Evolutionary conservation across 2,329 filamentous ascomycete genomes (phyloP), one percentile per base, ranked within the genome.

Genomic region (Iodosphaeria phyllophila): DNA sequence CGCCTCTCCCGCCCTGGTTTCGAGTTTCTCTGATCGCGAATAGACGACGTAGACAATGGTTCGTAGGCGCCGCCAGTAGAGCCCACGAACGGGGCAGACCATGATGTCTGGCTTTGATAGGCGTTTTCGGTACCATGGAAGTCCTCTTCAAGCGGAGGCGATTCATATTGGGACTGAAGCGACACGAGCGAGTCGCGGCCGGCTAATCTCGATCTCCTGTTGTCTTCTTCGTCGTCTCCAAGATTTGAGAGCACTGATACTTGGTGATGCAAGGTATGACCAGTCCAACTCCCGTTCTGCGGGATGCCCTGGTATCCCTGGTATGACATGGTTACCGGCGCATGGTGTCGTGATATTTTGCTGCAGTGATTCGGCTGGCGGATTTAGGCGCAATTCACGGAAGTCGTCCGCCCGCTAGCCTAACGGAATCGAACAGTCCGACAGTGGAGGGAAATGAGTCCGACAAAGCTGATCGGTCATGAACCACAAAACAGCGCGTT

Each of bases 151-250:
- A 25, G 25, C 8, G 30, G 25, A 11, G 37, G 34, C 11, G 36
- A 34, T 11, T 35, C 39, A 31, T 38, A 35, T 13, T 35, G 30
- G 9, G 41, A 43, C 27, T 43, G 39, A 6, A 43, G 36, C 22
- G 43, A 44, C 5, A 44, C 37, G 20, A 46, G 37, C 8, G 42
- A 44, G 26, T 45, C 43, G 17, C 43, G 40, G 12, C 40, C 40
- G 21, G 31, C 35, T 16, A 40, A 24, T 20, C 30, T 28, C 10
- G 31, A 17, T 10, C 34, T 7, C 12, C 30, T 26, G 12, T 28
- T 24, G 10, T 28, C 30, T 10, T 35, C 33, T 29, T 44, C 39
- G 11, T 30, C 31, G 24, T 26, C 34, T 21, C 43, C 40, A 16
- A n/a, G n/a, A n/a, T n/a, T n/a, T n/a, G 42, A 45, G 18, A 45